Base-by-base conservation (phyloP, 306 rosid species). In the Rosa multiflora region DNA sequence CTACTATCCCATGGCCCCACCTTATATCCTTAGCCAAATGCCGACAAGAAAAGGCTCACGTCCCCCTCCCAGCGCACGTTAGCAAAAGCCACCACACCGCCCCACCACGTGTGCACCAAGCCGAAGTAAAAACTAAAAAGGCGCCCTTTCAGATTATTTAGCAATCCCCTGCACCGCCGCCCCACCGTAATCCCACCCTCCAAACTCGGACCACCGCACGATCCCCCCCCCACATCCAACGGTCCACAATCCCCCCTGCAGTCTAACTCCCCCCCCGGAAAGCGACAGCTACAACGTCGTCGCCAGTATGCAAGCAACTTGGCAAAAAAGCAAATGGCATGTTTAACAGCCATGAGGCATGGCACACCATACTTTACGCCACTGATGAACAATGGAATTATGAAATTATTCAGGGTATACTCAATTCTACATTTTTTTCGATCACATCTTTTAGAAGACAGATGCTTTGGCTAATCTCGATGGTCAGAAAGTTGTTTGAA, bases 21-120 rank as follows among this genome's bases (percentile, higher is more conserved):
- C 35, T 32, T 32, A 1, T 1, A 32, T 32, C 47, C 47, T 10
- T 53, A 10, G 4, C 74, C 66, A 23, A 56, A n/a, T 70, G 1
- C 48, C 76, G 76, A 59, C 76, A 70, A 70, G 39, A 14, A 3
- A 70, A 14, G 35, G 1, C 6, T n/a, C 18, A 8, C 55, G 40
- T 8, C 46, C 55, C 62, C 46, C 43, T 3, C 55, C 48, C 58
- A 1, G 75, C 79, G 82, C 75, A 82, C 72, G 18, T 13, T 82
- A 77, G 82, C 64, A 59, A 66, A 6, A n/a, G 3, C 42, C 20
- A 26, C 37, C 20, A 4, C 51, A 64, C 67, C 4, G 47, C 18
- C n/a, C 64, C 39, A n/a, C 15, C 74, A 67, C 55, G 74, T 77
- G 74, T 68, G 75, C 78, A 10, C 32, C 58, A 32, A 63, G 35